A percentile compares a stretch with the other conserved stretches of the same genome.
Conservation (phyloP, 495 filamentous ascomycete species). For the Neurospora intermedia region DNA sequence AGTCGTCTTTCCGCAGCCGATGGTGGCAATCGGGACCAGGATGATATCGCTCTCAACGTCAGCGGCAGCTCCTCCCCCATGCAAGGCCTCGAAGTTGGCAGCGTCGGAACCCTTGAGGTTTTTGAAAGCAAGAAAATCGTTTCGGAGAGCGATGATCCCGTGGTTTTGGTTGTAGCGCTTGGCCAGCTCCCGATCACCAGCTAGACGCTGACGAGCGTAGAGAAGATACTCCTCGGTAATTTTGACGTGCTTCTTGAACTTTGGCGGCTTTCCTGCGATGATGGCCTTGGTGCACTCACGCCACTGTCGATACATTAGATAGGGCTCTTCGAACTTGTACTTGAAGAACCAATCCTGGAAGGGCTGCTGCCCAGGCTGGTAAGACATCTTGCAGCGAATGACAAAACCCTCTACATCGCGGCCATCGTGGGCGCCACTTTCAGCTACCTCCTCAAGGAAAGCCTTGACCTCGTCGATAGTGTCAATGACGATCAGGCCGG, state of each 20-base stretch:
- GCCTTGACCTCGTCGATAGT: conserved; percentile 58
- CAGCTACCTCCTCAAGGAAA: conserved; percentile 74
- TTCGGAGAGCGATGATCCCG: conserved; percentile 85
- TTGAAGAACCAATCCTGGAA: conserved; percentile 98
- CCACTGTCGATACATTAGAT: conserved; percentile 97
- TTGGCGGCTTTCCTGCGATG: conserved; percentile 63
- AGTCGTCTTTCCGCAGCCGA: conserved; percentile 96
- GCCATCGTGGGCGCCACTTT: conserved; percentile 77
- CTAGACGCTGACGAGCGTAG: conserved; percentile 66
- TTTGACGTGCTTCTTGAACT: conserved; percentile 71
- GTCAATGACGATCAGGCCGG: conserved; percentile 67
- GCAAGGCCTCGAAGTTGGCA: conserved; percentile 31
- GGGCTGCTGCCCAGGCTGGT: conserved; percentile 19
- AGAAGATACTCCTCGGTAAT: conserved; percentile 86
- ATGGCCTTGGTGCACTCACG: conserved; percentile 90
- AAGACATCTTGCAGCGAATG: conserved; percentile 66
- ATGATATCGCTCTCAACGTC: conserved; percentile 55
- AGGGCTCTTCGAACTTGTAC: conserved; percentile 98
- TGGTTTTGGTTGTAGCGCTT: conserved; percentile 74
- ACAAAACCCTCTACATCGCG: conserved; percentile 96
- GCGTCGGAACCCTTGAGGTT: conserved; percentile 75
- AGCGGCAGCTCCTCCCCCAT: conserved; percentile 15
- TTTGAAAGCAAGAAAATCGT: conserved; percentile 71
- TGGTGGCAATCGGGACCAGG: conserved; percentile 76
- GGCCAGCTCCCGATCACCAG: conserved; percentile 48